These are phyloP conservation scores for Daldinia sp. DNA, from an alignment of 2,329 filamentous ascomycete species.

Conservation along the genomic window DNA sequence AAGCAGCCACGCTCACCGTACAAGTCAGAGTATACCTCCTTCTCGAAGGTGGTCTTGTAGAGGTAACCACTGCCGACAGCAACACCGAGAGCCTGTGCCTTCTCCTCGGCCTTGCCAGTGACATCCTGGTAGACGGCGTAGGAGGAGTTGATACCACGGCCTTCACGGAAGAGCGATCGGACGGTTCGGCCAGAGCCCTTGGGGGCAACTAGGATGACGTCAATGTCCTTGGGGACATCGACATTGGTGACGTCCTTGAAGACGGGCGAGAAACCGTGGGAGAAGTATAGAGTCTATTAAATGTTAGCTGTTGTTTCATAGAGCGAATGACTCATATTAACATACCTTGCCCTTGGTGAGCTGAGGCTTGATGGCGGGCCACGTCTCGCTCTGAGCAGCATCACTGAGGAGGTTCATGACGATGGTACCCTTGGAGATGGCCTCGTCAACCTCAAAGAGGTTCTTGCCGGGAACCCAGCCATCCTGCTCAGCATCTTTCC, in stretches of 20 bases:
- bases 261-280: constrained; percentile 99
- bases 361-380: constrained; percentile 97
- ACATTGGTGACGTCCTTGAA: constrained; percentile 99
- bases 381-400: constrained; percentile 98
- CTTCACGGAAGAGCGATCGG: constrained; percentile 98
- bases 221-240: constrained; percentile 92
- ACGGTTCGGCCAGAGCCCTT: constrained; percentile 99
- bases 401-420: constrained; percentile 99
- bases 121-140: constrained; percentile 99
- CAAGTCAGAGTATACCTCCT: constrained; percentile 99
- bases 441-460: constrained; percentile 97
- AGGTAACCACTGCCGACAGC: constrained; percentile 98
- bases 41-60: constrained; percentile 99
- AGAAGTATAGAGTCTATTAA: constrained; percentile 95
- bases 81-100: constrained; percentile 94
- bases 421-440: constrained; percentile 91
- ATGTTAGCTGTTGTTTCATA: constrained; percentile 5
- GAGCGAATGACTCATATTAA: constrained; percentile 39
- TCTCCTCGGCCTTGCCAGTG: constrained; percentile 97
- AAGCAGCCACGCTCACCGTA: constrained; percentile 99
- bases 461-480: constrained; percentile 99
- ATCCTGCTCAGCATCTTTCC: constrained; percentile 96
- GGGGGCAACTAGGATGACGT: constrained; percentile 99
- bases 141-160: constrained; percentile 99
- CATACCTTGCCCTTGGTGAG: constrained; percentile 96